phyloP scores from a whole-genome alignment of 495 filamentous ascomycete species.

The Trichoderma erinaceum region DNA sequence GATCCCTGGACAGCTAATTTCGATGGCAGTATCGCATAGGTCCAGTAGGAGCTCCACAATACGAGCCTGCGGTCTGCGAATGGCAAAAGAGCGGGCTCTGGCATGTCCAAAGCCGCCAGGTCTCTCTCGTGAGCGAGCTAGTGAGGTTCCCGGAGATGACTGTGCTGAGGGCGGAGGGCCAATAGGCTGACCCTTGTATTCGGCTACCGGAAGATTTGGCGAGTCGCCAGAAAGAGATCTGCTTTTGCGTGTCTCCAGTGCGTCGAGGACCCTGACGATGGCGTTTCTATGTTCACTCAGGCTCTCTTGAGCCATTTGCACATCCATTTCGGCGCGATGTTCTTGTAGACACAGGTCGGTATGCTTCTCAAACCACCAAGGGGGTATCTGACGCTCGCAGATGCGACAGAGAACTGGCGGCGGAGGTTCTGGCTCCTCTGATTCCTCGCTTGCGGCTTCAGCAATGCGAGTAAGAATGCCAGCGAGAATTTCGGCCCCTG shows the following conservation, averaged over 20 bases:
- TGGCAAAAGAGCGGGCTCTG: slow-evolving; percentile 73
- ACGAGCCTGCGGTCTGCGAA: slow-evolving; percentile 79
- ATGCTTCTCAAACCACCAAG: slow-evolving; percentile 99
- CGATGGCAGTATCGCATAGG: slow-evolving; percentile 89
- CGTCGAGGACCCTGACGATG: slow-evolving; percentile 94
- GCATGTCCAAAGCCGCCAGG: slow-evolving; percentile 68
- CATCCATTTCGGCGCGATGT: slow-evolving; percentile 93
- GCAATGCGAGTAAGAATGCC: slow-evolving; percentile 86
- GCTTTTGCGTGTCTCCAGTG: slow-evolving; percentile 74
- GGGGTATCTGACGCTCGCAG: slow-evolving; percentile 94
- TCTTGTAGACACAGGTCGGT: slow-evolving; percentile 94
- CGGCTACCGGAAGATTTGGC: slow-evolving; percentile 55
- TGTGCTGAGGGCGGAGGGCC: slow-evolving; percentile 64
- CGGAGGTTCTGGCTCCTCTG: slow-evolving; percentile 75
- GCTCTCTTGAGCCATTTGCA: slow-evolving; percentile 88
- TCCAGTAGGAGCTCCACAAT: slow-evolving; percentile 94
- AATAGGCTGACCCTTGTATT: slow-evolving; percentile 88
- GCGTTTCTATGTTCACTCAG: slow-evolving; percentile 88
- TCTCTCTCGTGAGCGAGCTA: slow-evolving; percentile 69
- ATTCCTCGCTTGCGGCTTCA: slow-evolving; percentile 74
- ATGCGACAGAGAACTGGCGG: slow-evolving; percentile 90
- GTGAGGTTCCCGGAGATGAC: slow-evolving; percentile 52
- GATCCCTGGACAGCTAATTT: slow-evolving; percentile 88
- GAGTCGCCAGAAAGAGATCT: slow-evolving; percentile 48
- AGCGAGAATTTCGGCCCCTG: slow-evolving; percentile 90